These are phyloP conservation scores for Solanum pennellii DNA, from an alignment of 257 asterid genomes.

Conservation along the genomic window DNA sequence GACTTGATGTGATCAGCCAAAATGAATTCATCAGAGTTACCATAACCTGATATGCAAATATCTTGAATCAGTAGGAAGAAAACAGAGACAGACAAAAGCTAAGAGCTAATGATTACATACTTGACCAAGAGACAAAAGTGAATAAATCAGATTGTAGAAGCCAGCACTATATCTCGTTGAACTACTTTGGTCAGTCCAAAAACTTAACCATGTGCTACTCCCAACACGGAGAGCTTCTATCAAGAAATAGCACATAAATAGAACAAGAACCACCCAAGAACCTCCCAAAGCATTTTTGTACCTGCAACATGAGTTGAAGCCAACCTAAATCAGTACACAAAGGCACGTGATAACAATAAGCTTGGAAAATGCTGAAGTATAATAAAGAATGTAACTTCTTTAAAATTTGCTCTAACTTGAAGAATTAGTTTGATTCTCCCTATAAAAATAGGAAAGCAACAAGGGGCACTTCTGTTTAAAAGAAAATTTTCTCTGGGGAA, in stretches of 20 bases:
- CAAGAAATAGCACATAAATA: constrained; percentile 51
- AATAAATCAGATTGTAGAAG: constrained; percentile 61
- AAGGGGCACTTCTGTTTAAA: neutral
- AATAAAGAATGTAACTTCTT: neutral
- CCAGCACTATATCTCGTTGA: constrained; percentile 30
- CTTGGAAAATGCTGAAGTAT: neutral
- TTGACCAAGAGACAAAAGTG: constrained; percentile 64
- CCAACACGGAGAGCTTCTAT: constrained; percentile 65
- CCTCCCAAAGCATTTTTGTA: constrained; percentile 91
- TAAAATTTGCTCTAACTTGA: neutral
- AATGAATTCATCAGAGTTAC: constrained; percentile 68
- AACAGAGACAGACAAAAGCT: neutral
- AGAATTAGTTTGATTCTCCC: neutral
- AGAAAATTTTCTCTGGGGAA: neutral
- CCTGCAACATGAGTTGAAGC: constrained; percentile 26
- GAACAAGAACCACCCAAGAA: constrained; percentile 68
- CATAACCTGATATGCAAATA: constrained; percentile 42
- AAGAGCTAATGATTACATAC: constrained; percentile 23
- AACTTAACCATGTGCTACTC: constrained; percentile 92
- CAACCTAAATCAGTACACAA: neutral
- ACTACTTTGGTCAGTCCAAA: constrained; percentile 58
- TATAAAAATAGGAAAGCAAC: neutral
- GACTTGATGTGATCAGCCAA: constrained; percentile 92
- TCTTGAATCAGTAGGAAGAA: neutral
- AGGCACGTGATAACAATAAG: neutral